A percentile compares a stretch with the other conserved stretches of the same genome.
phyloP scores from a whole-genome alignment of 2,329 filamentous ascomycete species.

The Trichoderma asperellum region DNA sequence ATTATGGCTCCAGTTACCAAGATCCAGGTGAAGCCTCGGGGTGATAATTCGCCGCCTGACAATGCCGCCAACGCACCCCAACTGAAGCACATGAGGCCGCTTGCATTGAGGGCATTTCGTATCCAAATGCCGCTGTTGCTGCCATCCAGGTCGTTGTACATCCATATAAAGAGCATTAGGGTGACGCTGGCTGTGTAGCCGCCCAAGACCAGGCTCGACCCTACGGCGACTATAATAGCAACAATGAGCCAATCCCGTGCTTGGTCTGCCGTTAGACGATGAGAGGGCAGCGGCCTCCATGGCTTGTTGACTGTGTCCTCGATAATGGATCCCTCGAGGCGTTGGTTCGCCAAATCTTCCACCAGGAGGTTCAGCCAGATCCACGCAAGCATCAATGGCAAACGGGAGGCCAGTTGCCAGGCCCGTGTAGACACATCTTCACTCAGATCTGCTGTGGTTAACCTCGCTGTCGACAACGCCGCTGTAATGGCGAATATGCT shows the following conservation, averaged over 20 bases:
- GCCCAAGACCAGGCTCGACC: conserved; percentile 28
- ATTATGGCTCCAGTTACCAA: conserved; percentile 33
- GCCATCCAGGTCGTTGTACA: conserved; percentile 41
- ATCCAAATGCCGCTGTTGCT: conserved; percentile 33
- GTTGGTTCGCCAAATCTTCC: conserved; percentile 39
- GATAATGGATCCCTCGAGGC: conserved; percentile 31
- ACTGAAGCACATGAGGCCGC: conserved; percentile 38
- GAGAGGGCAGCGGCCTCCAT: conserved; percentile 38
- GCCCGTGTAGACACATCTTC: not conserved
- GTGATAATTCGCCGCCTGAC: conserved; percentile 25
- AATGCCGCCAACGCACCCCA: conserved; percentile 36
- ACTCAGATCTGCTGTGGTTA: conserved; percentile 6
- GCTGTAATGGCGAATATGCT: conserved; percentile 35
- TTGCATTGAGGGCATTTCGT: conserved; percentile 38
- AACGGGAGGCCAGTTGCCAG: conserved; percentile 14
- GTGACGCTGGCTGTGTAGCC: conserved; percentile 32
- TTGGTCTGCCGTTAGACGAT: conserved; percentile 34
- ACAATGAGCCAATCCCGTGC: conserved; percentile 35
- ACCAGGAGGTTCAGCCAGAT: conserved; percentile 39
- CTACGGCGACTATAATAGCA: conserved; percentile 32
- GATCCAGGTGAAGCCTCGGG: conserved; percentile 33
- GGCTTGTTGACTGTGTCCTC: conserved; percentile 42
- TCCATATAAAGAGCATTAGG: conserved; percentile 37
- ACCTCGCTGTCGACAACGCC: conserved; percentile 12
- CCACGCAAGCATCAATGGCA: conserved; percentile 33